Base-by-base conservation (phyloP, 192 early-diverging fungal genomes). In the Coemansia sp. region DNA sequence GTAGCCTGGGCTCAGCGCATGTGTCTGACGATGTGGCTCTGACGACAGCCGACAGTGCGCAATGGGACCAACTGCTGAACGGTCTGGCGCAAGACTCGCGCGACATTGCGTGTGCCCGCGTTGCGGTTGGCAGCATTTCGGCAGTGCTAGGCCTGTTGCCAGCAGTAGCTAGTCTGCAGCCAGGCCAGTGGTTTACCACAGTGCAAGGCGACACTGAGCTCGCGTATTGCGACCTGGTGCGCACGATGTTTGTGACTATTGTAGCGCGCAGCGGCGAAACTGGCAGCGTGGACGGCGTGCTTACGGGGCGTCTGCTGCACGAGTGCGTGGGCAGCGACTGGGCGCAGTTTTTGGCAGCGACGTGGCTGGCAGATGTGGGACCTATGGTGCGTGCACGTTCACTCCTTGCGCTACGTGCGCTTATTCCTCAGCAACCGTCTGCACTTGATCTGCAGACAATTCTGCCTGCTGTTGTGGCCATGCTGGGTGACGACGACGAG, bases 401-500 rank as follows among this genome's bases (percentile, higher is more conserved):
- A 3, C 71, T 92, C 39, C 82, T 87, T 51, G 68, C 87, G 23
- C 84, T 87, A 52, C 71, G 71, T 43, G 78, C 85, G 10, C 83
- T 85, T 58, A 62, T 86, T 5, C 57, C 57, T 2, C 68, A 65
- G 21, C 49, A 67, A 8, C 2, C 53, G 2, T 64, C 60, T 11
- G 19, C n/a, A 6, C 48, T 65, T 27, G 90, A 92, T 54, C 90
- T 85, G 69, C 90, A 92, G 68, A 71, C 85, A 14, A 61, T 90
- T 16, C 77, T 89, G 0, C 94, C 95, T 7, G 71, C 85, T 0
- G 62, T 97, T 19, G 62, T 97, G 17, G 81, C 91, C 19, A 80
- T 84, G 19, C 76, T 97, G 23, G 68, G 63, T 10, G 83, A 90
- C 69, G 62, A 64, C 6, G 64, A 83, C 51, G 68, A 69, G 39